These are phyloP conservation scores for Trichoderma pleuroti DNA, from an alignment of 2,329 filamentous ascomycete species.

Conservation along the genomic window DNA sequence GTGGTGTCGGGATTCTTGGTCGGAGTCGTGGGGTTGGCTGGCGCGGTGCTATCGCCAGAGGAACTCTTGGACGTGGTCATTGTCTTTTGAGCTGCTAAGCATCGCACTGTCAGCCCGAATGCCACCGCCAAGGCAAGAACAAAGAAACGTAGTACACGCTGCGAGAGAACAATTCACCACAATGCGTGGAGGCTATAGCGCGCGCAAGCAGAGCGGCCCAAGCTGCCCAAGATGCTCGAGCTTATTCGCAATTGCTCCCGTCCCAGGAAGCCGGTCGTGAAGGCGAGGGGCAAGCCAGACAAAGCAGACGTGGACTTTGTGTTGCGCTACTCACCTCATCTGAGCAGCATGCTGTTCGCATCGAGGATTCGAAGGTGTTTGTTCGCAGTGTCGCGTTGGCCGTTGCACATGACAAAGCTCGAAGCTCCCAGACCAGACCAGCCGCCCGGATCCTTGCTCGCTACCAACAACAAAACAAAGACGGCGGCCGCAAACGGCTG, in stretches of 20 bases:
- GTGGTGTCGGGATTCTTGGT: background rate
- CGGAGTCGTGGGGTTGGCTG: slow-evolving; percentile 19
- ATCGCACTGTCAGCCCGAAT: background rate
- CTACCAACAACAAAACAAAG: background rate
- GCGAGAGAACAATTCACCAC: background rate
- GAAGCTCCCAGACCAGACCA: slow-evolving; percentile 4
- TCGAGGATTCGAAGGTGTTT: background rate
- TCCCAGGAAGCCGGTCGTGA: background rate
- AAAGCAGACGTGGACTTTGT: background rate
- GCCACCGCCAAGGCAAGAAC: background rate
- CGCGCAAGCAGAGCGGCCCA: slow-evolving; percentile 4
- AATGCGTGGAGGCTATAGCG: background rate
- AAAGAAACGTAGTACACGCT: background rate
- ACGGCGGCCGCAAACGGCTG: background rate
- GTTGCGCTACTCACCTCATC: slow-evolving; percentile 18
- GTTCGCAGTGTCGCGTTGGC: background rate
- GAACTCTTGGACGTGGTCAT: slow-evolving; percentile 24
- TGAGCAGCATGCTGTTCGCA: slow-evolving; percentile 21
- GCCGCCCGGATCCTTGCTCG: background rate
- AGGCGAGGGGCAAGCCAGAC: background rate
- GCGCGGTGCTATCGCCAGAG: slow-evolving; percentile 23
- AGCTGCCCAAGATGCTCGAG: slow-evolving; percentile 11
- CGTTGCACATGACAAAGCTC: slow-evolving; percentile 15
- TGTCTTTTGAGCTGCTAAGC: slow-evolving; percentile 19
- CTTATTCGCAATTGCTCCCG: background rate